A percentile compares a stretch with the other conserved stretches of the same genome.
These are phyloP conservation scores for Gracilaria vermiculophylla DNA, from an alignment of 23 red algal genomes.

Conservation along the genomic window DNA sequence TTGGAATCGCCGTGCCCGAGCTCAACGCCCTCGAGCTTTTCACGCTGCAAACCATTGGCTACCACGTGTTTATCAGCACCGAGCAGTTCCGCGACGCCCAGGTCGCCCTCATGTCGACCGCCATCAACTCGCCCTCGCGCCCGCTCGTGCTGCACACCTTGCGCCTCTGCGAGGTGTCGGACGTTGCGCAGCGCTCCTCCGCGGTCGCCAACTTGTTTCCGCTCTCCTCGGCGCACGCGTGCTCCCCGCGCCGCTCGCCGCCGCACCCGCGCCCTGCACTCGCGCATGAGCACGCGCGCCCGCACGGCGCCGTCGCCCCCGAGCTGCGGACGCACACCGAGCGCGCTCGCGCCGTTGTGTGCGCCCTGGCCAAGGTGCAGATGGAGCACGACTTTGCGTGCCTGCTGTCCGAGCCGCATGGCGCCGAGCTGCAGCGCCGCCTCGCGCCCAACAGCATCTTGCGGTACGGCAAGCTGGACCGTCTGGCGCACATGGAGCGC, in stretches of 20 bases:
- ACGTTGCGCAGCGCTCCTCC: neutral
- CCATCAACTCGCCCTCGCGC: neutral
- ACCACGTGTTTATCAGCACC: neutral
- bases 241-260: too few relatives aligned
- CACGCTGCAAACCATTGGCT: neutral
- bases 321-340: neutral
- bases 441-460: neutral
- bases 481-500: neutral
- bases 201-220: too few relatives aligned
- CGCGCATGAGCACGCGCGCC: too few relatives aligned
- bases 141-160: neutral
- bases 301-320: too few relatives aligned
- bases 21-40: neutral
- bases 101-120: constrained; percentile 6
- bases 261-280: too few relatives aligned
- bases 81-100: constrained; percentile 12
- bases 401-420: neutral
- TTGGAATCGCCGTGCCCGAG: neutral
- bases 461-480: neutral
- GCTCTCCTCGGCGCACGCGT: too few relatives aligned
- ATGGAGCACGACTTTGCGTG: neutral
- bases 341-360: neutral
- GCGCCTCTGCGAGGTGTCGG: neutral
- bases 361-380: neutral
- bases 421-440: neutral